Evolutionary conservation across 495 filamentous ascomycete genomes (phyloP).

Genomic region (Trichoderma asperelloides): DNA sequence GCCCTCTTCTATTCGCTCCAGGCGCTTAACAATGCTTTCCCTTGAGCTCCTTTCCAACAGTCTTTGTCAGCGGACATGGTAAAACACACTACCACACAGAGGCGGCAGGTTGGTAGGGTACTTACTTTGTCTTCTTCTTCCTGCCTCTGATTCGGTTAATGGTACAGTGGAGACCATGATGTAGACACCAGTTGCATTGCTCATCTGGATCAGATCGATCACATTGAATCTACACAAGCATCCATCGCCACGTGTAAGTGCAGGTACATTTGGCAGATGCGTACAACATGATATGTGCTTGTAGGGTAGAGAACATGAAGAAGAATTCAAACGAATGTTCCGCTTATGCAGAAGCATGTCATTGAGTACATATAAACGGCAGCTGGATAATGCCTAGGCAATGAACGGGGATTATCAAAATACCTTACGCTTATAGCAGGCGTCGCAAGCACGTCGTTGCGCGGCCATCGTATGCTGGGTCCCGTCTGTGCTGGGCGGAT

Average conservation of each 20-base stretch:
- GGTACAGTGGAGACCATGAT: constrained; percentile 41
- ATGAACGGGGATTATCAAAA: neutral
- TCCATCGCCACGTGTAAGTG: neutral
- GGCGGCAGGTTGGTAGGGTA: neutral
- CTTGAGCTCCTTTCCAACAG: neutral
- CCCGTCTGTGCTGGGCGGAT: neutral
- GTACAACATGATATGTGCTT: neutral
- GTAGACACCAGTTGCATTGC: constrained; percentile 45
- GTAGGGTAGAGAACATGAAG: neutral
- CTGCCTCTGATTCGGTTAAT: constrained; percentile 32
- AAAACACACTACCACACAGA: neutral
- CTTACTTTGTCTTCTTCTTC: constrained; percentile 23
- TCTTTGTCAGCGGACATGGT: neutral
- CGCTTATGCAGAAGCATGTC: no score
- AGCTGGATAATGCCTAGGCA: neutral
- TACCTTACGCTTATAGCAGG: constrained; percentile 44
- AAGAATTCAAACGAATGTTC: no score
- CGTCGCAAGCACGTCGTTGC: constrained; percentile 35
- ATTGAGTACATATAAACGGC: no score
- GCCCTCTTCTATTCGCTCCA: constrained; percentile 1
- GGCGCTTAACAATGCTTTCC: constrained; percentile 5
- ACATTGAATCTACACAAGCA: constrained; percentile 38
- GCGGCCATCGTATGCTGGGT: neutral
- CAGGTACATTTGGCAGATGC: neutral
- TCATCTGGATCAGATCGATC: constrained; percentile 28